Evolutionary conservation across 768 basidiomycete species (phyloP).

Genomic region (Termitomyces sp.): DNA sequence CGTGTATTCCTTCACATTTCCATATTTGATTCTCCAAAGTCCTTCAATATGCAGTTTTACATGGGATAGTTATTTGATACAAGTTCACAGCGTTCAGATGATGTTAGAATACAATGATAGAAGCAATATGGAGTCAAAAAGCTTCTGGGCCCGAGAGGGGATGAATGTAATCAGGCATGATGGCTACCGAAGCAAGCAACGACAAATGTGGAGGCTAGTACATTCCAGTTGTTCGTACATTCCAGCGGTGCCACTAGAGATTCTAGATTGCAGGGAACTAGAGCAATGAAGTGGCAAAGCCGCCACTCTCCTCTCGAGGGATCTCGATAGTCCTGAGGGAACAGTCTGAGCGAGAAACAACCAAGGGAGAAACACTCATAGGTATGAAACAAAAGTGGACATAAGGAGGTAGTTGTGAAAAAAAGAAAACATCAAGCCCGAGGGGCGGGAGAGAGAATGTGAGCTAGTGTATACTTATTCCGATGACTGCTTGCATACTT

Average conservation of each 20-base stretch:
- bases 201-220: too few relatives aligned
- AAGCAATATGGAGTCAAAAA: not conserved
- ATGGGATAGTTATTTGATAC: not conserved
- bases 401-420: not conserved
- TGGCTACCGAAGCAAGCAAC: not conserved
- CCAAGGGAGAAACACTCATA: conserved; percentile 2
- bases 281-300: not conserved
- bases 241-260: not conserved
- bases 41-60: not conserved
- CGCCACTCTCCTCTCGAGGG: not conserved
- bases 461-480: not conserved
- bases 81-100: not conserved
- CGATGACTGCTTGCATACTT: not conserved
- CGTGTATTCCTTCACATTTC: not conserved
- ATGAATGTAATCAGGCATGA: not conserved
- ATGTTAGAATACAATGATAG: not conserved
- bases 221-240: not conserved
- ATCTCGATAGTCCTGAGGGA: conserved; percentile 4
- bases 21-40: not conserved
- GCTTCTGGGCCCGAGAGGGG: not conserved
- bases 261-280: not conserved
- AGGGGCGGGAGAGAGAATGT: not conserved
- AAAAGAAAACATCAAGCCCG: not conserved
- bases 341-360: conserved; percentile 4
- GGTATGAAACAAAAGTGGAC: not conserved